Evolutionary conservation across 139 green algal species (phyloP).

Genomic region (Auxenochlorella pyrenoidosa): DNA sequence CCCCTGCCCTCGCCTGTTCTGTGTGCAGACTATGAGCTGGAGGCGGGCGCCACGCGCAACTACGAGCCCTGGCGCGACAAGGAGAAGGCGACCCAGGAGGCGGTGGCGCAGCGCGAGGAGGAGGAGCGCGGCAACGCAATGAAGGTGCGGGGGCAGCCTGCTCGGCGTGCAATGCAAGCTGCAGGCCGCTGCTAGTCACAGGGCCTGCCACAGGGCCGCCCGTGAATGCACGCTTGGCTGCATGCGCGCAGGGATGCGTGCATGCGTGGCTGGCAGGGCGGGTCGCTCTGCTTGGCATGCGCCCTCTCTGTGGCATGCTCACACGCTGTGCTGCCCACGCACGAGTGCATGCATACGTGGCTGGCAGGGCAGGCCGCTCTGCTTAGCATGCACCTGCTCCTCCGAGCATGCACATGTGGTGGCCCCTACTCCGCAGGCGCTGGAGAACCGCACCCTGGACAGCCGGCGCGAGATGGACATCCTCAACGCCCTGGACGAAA

Average conservation of each 20-base stretch:
- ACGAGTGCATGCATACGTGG: too few species aligned
- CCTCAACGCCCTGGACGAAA: constrained; percentile 94
- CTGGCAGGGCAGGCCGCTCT: too few species aligned
- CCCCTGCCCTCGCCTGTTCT: not conserved
- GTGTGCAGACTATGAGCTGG: constrained; percentile 88
- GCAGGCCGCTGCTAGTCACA: too few species aligned
- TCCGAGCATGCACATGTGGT: not conserved
- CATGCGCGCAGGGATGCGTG: too few species aligned
- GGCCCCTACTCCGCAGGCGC: constrained; percentile 25
- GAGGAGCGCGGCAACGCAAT: constrained; percentile 97
- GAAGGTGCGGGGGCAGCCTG: constrained; percentile 60
- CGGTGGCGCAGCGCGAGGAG: constrained; percentile 74
- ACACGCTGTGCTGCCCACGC: too few species aligned
- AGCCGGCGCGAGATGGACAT: constrained; percentile 98
- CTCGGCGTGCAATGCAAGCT: not conserved
- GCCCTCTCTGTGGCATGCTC: too few species aligned
- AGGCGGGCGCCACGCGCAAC: constrained; percentile 93
- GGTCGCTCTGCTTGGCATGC: too few species aligned
- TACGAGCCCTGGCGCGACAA: constrained; percentile 95
- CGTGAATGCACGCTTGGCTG: too few species aligned
- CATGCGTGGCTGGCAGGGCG: too few species aligned
- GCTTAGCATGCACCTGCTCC: too few species aligned
- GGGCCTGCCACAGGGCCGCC: too few species aligned
- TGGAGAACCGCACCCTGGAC: constrained; percentile 96
- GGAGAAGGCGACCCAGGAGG: constrained; percentile 57